These are phyloP conservation scores for Dactylellina drechsleri DNA, from an alignment of 2,329 filamentous ascomycete species.

Conservation along the genomic window DNA sequence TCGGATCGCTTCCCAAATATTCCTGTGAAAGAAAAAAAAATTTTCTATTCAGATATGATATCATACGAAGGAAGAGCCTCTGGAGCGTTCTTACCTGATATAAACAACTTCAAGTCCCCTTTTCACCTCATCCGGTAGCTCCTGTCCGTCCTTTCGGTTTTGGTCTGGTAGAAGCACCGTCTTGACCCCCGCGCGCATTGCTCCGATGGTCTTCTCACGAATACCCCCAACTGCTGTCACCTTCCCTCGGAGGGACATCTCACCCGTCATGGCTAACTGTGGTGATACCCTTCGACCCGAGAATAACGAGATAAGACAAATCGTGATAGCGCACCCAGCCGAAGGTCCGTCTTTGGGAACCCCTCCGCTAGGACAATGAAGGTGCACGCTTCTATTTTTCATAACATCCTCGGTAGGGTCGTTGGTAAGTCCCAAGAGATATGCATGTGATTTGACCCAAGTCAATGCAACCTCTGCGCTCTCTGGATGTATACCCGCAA, in stretches of 20 bases:
- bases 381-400: constrained; percentile 92
- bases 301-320: constrained; percentile 91
- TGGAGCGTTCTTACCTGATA: constrained; percentile 74
- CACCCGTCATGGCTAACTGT: constrained; percentile 91
- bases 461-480: constrained; percentile 94
- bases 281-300: constrained; percentile 85
- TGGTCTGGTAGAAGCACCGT: constrained; percentile 86
- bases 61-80: constrained; percentile 6
- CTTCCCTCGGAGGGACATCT: constrained; percentile 78
- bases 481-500: constrained; percentile 65
- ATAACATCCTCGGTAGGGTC: constrained; percentile 90
- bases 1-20: constrained; percentile 93
- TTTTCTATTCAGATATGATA: constrained; percentile 40
- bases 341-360: constrained; percentile 80
- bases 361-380: constrained; percentile 93
- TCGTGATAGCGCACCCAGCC: constrained; percentile 91
- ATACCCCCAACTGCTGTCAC: constrained; percentile 93
- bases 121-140: constrained; percentile 88
- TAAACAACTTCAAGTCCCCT: constrained; percentile 87
- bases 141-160: constrained; percentile 91
- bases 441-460: constrained; percentile 97
- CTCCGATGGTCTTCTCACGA: constrained; percentile 98
- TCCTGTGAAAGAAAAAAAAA: constrained; percentile 65
- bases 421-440: constrained; percentile 83
- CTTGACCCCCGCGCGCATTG: constrained; percentile 90